Evolutionary conservation across 1,139 yeast species (phyloP).

Genomic region (Geotrichum citri-aurantii): DNA sequence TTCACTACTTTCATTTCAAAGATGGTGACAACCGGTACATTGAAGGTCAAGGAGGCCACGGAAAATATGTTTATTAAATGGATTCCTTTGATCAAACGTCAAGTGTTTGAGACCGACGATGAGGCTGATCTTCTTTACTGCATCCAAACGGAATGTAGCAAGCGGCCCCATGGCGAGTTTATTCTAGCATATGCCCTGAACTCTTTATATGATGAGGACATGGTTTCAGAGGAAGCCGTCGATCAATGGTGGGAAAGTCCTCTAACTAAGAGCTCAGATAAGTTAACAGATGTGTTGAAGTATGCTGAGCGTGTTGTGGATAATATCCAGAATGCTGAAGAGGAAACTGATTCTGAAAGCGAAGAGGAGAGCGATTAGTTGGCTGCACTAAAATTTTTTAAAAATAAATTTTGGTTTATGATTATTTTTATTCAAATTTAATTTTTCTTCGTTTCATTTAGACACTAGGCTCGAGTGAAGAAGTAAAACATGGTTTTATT

Average conservation of each 20-base stretch:
- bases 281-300: constrained; percentile 45
- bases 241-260: constrained; percentile 70
- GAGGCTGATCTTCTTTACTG: constrained; percentile 65
- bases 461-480: too few relatives aligned
- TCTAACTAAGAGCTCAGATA: constrained; percentile 42
- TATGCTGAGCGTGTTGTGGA: constrained; percentile 70
- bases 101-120: constrained; percentile 74
- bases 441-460: too few relatives aligned
- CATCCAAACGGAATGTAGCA: constrained; percentile 47
- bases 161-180: constrained; percentile 41
- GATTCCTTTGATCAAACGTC: constrained; percentile 69
- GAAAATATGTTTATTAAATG: constrained; percentile 69
- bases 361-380: constrained; percentile 40
- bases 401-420: neutral
- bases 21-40: constrained; percentile 68
- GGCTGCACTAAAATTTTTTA: neutral
- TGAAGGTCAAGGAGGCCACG: constrained; percentile 69
- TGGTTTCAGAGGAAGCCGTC: constrained; percentile 75
- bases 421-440: neutral
- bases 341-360: constrained; percentile 45
- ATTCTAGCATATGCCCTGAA: constrained; percentile 60
- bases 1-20: constrained; percentile 62
- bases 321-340: constrained; percentile 87
- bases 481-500: too few relatives aligned
- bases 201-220: constrained; percentile 70